A percentile compares a stretch with the other conserved stretches of the same genome.
These are phyloP conservation scores for Myotisia sp. DNA, from an alignment of 2,329 filamentous ascomycete genomes.

Conservation along the genomic window DNA sequence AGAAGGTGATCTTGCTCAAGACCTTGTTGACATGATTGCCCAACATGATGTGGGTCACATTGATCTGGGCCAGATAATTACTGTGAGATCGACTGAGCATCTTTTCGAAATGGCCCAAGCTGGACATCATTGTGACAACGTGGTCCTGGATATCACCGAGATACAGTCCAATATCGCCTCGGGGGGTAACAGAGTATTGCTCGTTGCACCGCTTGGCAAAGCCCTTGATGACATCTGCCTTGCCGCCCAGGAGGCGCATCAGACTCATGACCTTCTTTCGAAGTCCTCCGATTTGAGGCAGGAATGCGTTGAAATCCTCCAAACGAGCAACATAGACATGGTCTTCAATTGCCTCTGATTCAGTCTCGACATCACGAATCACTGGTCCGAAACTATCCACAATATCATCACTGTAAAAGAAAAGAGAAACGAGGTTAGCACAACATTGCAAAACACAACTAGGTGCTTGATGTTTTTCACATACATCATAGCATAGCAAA, in stretches of 20 bases:
- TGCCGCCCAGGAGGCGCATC: constrained; percentile 83
- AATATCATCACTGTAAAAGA: constrained; percentile 62
- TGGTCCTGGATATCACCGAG: constrained; percentile 97
- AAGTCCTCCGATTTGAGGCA: constrained; percentile 75
- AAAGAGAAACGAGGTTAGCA: constrained; percentile 15
- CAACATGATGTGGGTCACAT: constrained; percentile 77
- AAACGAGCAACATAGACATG: constrained; percentile 83
- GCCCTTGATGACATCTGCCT: constrained; percentile 94
- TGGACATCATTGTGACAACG: constrained; percentile 98
- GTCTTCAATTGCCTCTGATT: constrained; percentile 88
- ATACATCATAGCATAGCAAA: constrained; percentile 94
- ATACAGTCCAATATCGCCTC: constrained; percentile 92
- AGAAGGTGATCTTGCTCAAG: constrained; percentile 84
- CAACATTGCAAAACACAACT: neutral
- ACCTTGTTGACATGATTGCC: constrained; percentile 79
- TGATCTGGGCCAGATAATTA: constrained; percentile 91
- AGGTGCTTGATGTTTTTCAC: constrained; percentile 19
- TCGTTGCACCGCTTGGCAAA: constrained; percentile 99
- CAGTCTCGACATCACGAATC: constrained; percentile 71
- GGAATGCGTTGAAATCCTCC: constrained; percentile 75
- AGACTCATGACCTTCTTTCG: constrained; percentile 92
- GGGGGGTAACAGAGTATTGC: constrained; percentile 85
- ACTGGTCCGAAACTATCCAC: constrained; percentile 89
- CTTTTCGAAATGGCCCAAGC: constrained; percentile 90
- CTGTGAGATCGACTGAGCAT: constrained; percentile 87